Evolutionary conservation across 225 moss, liverwort and hornwort genomes (phyloP), one percentile per base, ranked within the genome.

Genomic region (Rhytidiadelphus loreus): DNA sequence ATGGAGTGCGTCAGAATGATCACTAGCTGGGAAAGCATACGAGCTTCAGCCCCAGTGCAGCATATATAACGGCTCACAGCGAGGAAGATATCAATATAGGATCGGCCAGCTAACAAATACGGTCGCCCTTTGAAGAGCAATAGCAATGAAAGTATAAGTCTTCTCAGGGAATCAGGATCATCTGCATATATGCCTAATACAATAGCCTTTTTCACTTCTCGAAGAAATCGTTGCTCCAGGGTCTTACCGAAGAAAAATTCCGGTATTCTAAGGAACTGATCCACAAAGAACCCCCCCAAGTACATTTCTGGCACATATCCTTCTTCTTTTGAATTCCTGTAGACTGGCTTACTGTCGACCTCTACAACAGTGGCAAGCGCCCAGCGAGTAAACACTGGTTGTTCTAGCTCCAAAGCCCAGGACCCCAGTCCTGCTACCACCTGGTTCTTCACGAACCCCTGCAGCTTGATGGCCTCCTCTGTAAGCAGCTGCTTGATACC

Each of bases 61-160:
- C 92, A 91, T 50, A 97, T 92, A 65, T 93, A 91, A 39, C 94
- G 95, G 83, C 92, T 96, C 30, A 99, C 95, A 23, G 96, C 96
- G 46, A 97, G 95, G 85, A 96, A 99, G 81, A 99, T 94, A 88
- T 97, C 99, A 77, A 97, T 95, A 56, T 99, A 96, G 37, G 99
- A 96, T 75, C 96, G 92, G 39, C 95, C 96, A 37, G 95, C 91
- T 65, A 99, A 88, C 77, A 99, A 83, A 92, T 95, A 90, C 32
- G 97, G 96, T 58, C 96, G 93, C 30, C 94, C 95, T 92, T 96
- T 96, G 86, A 97, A 96, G 63, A 99, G 95, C 78, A 99, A 88
- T 24, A 99, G 86, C 85, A 99, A 86, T 25, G 95, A 94, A 81
- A 97, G 91, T 41, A 97, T 77, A 57, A 97, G 94, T 56, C 99